Percentiles rank a stretch among this genome's conserved stretches.
Evolutionary conservation across 2,329 filamentous ascomycete genomes (phyloP).

Genomic region (Aspergillus niger): DNA sequence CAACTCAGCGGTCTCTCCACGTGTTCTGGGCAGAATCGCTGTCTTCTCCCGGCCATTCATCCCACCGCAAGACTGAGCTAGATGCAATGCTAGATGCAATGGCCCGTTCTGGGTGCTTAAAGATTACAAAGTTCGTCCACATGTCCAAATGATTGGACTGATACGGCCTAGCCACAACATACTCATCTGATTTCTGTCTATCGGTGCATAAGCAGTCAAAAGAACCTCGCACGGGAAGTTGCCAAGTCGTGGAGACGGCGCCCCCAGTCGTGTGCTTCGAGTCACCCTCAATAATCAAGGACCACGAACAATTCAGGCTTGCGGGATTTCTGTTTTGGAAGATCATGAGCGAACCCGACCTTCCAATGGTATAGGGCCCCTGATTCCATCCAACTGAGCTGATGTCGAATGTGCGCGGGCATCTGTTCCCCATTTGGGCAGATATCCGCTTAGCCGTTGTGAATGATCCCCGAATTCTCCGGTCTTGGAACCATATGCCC

Average conservation of each 20-base stretch:
- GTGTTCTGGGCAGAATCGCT: background rate
- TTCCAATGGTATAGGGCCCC: background rate
- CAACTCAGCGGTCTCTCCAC: background rate
- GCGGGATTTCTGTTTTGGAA: no score
- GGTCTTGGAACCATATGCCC: background rate
- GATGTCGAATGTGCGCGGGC: background rate
- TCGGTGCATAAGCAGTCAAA: no score
- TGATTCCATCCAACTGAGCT: background rate
- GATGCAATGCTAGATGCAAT: background rate
- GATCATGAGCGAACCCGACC: no score
- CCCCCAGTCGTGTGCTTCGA: no score
- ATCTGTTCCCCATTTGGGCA: background rate
- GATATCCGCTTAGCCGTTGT: background rate
- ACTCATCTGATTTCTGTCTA: no score
- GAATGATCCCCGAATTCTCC: background rate
- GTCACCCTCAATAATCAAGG: no score
- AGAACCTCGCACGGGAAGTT: no score
- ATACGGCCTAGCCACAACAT: background rate
- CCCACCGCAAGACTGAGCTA: background rate
- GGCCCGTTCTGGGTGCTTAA: background rate
- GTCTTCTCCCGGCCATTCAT: background rate
- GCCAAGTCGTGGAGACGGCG: no score
- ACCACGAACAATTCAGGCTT: no score
- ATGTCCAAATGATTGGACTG: background rate
- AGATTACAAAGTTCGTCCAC: background rate